Percentiles rank a stretch among this genome's conserved stretches.
These are phyloP conservation scores for Candida schatavii DNA, from an alignment of 805 yeast genomes.

Conservation along the genomic window DNA sequence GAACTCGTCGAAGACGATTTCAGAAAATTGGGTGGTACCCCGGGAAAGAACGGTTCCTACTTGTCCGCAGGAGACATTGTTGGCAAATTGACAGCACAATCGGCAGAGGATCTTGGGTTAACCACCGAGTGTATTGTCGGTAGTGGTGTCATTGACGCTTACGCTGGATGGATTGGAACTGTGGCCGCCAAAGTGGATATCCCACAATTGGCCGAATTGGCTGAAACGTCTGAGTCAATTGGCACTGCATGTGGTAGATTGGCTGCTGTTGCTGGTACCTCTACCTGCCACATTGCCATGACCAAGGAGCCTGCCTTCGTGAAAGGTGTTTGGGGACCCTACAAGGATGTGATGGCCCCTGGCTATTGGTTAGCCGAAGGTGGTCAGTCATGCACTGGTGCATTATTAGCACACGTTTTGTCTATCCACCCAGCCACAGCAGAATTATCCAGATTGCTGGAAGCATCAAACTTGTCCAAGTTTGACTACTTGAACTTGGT, in stretches of 20 bases:
- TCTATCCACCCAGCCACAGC: conserved; percentile 85
- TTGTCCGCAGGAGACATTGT: conserved; percentile 87
- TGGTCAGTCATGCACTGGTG: conserved; percentile 98
- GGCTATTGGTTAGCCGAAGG: conserved; percentile 97
- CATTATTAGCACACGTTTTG: conserved; percentile 81
- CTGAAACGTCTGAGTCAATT: conserved; percentile 45
- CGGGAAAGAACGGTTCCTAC: conserved; percentile 68
- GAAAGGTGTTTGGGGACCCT: conserved; percentile 98
- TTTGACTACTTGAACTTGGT: conserved; percentile 80
- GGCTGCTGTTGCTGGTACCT: conserved; percentile 98
- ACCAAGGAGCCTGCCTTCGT: conserved; percentile 84
- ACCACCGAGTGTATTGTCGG: conserved; percentile 81
- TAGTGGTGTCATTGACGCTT: conserved; percentile 95
- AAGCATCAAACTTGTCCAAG: conserved; percentile 64
- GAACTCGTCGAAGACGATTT: conserved; percentile 79
- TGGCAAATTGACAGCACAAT: conserved; percentile 60
- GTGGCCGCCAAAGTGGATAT: conserved; percentile 86
- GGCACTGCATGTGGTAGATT: conserved; percentile 74
- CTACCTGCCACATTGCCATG: conserved; percentile 92
- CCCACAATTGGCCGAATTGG: conserved; percentile 46
- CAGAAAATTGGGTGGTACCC: conserved; percentile 78
- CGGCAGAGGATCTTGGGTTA: conserved; percentile 84
- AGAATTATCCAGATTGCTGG: conserved; percentile 66
- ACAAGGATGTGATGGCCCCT: conserved; percentile 87
- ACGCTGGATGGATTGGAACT: conserved; percentile 98